Conservation (phyloP, 2,329 filamentous ascomycete genomes). For the Trichocomaceae sp. region DNA sequence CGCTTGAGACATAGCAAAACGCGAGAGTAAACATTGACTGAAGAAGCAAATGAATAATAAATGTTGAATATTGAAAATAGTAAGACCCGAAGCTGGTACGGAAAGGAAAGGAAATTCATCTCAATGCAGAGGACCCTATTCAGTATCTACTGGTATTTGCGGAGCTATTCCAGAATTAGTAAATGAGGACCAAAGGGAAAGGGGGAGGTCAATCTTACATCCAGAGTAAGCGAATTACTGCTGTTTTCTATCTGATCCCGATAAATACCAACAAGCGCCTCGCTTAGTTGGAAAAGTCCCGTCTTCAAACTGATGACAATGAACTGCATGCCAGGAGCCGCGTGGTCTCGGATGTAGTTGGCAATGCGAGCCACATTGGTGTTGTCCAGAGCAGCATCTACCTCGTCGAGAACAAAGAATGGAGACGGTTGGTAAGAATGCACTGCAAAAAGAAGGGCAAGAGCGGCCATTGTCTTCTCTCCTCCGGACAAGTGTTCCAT, state of each 20-base stretch:
- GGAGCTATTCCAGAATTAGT: conserved; percentile 22
- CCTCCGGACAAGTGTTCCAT: conserved; percentile 98
- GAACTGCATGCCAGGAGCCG: conserved; percentile 96
- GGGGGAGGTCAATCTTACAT: conserved; percentile 59
- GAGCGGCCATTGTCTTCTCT: conserved; percentile 96
- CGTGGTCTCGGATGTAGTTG: conserved; percentile 91
- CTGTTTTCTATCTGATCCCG: conserved; percentile 91
- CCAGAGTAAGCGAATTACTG: conserved; percentile 82
- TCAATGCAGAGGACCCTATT: not conserved
- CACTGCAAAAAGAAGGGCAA: conserved; percentile 93
- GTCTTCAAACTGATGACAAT: conserved; percentile 97
- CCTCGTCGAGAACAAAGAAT: conserved; percentile 97
- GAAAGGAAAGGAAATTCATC: not conserved
- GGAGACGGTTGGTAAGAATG: conserved; percentile 93
- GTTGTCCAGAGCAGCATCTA: conserved; percentile 96
- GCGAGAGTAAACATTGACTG: not conserved
- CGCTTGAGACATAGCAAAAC: not conserved
- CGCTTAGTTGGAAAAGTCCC: conserved; percentile 90
- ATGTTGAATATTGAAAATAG: not conserved
- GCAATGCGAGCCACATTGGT: conserved; percentile 95
- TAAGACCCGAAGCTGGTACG: not conserved
- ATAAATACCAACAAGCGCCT: conserved; percentile 92
- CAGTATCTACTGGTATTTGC: conserved; percentile 28
- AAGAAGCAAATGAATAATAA: not conserved
- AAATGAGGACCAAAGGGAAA: not conserved